Evolutionary conservation across 257 asterid genomes (phyloP).

Genomic region (Sherardia arvensis): DNA sequence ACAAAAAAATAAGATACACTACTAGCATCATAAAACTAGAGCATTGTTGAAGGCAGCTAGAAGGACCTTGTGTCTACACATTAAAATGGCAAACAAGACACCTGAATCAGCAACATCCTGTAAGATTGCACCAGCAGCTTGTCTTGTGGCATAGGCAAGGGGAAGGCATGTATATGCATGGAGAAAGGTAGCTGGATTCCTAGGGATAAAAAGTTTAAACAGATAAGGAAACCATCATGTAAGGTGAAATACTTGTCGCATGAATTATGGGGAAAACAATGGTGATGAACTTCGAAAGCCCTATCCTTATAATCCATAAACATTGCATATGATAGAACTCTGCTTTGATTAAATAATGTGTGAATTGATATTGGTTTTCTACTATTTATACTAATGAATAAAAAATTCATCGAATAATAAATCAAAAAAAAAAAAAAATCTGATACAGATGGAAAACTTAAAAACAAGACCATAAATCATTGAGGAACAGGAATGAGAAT

Average conservation of each 20-base stretch:
- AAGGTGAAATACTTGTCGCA: not conserved
- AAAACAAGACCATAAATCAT: no score
- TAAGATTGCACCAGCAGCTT: slow-evolving; percentile 88
- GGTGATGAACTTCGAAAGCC: not conserved
- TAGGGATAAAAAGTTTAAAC: slow-evolving; percentile 9
- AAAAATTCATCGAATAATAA: no score
- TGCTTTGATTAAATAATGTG: no score
- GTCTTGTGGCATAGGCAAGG: slow-evolving; percentile 80
- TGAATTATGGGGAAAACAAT: not conserved
- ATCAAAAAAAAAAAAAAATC: no score
- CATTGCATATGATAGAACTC: not conserved
- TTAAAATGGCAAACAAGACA: slow-evolving; percentile 74
- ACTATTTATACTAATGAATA: no score
- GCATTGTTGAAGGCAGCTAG: not conserved
- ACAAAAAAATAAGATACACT: not conserved
- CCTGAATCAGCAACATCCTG: slow-evolving; percentile 93
- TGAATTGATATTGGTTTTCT: no score
- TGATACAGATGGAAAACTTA: no score
- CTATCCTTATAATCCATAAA: not conserved
- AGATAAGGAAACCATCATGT: not conserved
- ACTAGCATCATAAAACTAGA: slow-evolving; percentile 2
- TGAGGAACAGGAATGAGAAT: no score
- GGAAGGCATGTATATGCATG: slow-evolving; percentile 97
- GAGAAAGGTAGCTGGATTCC: slow-evolving; percentile 95
- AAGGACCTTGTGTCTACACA: slow-evolving; percentile 92